A percentile compares a stretch with the other conserved stretches of the same genome.
Evolutionary conservation across 75 land plant genomes (phyloP).

Genomic region (Cupressus sempervirens): DNA sequence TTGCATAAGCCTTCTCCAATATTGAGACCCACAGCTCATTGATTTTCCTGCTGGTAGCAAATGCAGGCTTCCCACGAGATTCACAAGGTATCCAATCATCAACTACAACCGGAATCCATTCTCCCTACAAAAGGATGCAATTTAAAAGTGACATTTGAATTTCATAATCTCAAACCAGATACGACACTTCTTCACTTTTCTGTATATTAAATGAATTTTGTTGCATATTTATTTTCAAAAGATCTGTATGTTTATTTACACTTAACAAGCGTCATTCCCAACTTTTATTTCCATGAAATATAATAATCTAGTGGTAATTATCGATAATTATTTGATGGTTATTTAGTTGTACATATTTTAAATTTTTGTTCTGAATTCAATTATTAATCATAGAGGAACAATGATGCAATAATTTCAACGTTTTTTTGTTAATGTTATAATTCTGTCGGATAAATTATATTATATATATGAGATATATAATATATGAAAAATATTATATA

Average conservation of each 20-base stretch:
- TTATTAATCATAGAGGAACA: no score
- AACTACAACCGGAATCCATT: constrained; percentile 99
- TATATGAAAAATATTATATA: no score
- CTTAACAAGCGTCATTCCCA: neutral
- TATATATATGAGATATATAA: no score
- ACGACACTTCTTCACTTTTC: neutral
- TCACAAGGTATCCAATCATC: constrained; percentile 99
- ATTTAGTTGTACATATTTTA: no score
- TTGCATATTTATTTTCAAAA: neutral
- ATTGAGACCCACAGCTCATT: constrained; percentile 98
- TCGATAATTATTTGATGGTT: no score
- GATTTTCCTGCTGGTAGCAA: constrained; percentile 89
- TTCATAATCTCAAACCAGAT: neutral
- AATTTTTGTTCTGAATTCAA: no score
- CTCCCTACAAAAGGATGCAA: constrained; percentile 48
- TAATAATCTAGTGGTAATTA: no score
- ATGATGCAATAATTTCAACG: no score
- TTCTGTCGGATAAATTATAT: no score
- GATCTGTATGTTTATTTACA: neutral
- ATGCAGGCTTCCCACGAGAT: constrained; percentile 94
- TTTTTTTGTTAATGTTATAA: no score
- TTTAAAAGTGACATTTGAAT: neutral
- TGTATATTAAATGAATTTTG: neutral
- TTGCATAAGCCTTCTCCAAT: constrained; percentile 98
- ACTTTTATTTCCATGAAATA: no score